Base-by-base conservation (phyloP, 176 grass and related monocot genomes). In the Cenchrus purpureus region DNA sequence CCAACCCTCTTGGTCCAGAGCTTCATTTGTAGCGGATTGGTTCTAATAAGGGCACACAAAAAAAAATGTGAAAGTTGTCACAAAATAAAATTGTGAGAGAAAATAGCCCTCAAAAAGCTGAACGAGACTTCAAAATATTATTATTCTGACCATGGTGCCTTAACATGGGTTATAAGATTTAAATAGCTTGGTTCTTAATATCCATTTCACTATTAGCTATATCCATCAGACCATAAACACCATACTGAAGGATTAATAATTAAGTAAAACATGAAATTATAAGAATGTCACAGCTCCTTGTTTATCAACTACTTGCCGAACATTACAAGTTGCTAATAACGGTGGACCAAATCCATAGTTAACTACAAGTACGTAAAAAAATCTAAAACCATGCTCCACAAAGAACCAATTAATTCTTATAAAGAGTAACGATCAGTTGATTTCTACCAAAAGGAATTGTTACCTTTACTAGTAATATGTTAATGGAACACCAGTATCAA, bases 1-100 rank as follows among this genome's bases (percentile, higher is more conserved):
- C 96, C 96, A 98, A 65, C 93, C 87, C 25, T 87, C 89, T 82
- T 88, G 86, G 85, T 95, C 96, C 60, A 98, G 20, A 60, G 84
- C 91, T 82, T 72, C 71, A 78, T 76, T 88, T 65, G 96, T 95
- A 48, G 89, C 80, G 13, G 78, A 86, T 77, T 69, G 84, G 82
- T 98, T 95, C 95, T 98, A 72, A 67, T 98, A 72, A 67, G 81
- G 73, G 62, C 19, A 79, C 32, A 20, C 70, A 42, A 77, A 58
- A 15, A 64, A 50, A 32, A 32, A 32, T 32, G 31, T 32, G 31
- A 32, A 2, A 32, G 31, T 32, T 32, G 31, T 32, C 31, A 32
- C 31, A 32, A 32, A 32, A 32, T 32, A 32, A 32, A 72, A 56
- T 40, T 40, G 37, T 73, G 20, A 54, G 68, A 73, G 73, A 44